Conservation (phyloP, 768 basidiomycete genomes). For the Aureoboletus auriporus region DNA sequence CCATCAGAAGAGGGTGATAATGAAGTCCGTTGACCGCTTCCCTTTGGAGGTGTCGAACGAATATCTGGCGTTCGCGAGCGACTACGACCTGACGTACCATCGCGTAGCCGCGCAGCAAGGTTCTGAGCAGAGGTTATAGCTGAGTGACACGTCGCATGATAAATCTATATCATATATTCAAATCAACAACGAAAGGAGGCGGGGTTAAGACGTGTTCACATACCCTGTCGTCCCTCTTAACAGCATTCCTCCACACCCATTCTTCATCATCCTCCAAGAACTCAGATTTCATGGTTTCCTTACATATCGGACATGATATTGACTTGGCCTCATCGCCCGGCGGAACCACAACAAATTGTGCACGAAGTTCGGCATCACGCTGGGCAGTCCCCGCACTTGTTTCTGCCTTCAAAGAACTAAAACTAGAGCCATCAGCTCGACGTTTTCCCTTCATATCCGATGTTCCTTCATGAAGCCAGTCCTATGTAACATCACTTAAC, state of each 20-base stretch:
- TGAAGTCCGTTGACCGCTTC: slow-evolving; percentile 32
- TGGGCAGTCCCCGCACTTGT: slow-evolving; percentile 64
- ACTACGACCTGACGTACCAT: slow-evolving; percentile 53
- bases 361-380: slow-evolving; percentile 70
- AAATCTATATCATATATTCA: slow-evolving; percentile 66
- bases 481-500: slow-evolving; percentile 43
- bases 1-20: slow-evolving; percentile 50
- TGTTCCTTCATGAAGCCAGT: slow-evolving; percentile 78
- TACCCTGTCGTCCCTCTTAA: slow-evolving; percentile 80
- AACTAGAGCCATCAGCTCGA: slow-evolving; percentile 48
- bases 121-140: slow-evolving; percentile 59
- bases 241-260: slow-evolving; percentile 95
- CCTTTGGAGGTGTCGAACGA: slow-evolving; percentile 37
- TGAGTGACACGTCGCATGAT: slow-evolving; percentile 91
- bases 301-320: slow-evolving; percentile 93
- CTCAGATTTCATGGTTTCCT: slow-evolving; percentile 87
- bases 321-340: slow-evolving; percentile 80
- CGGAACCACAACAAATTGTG: slow-evolving; percentile 85
- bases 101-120: slow-evolving; percentile 65
- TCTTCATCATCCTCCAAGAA: slow-evolving; percentile 95
- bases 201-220: slow-evolving; percentile 22
- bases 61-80: slow-evolving; percentile 74
- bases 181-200: neutral
- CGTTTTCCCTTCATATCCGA: slow-evolving; percentile 67
- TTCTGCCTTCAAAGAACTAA: slow-evolving; percentile 51